Evolutionary conservation across 345 rosid species (phyloP).

Genomic region (Salix dunnii): DNA sequence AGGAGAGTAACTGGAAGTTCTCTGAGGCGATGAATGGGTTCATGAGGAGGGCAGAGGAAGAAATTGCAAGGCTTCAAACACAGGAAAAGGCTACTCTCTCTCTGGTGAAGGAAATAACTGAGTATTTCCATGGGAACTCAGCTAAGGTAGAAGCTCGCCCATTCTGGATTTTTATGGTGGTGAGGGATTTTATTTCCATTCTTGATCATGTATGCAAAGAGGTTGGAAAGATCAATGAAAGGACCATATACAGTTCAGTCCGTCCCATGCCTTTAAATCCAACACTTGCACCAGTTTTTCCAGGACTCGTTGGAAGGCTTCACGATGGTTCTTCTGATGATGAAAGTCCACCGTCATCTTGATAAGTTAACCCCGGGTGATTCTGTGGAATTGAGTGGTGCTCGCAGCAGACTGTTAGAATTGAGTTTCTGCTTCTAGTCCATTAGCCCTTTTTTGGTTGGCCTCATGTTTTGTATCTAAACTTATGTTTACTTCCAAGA

Average conservation of each 20-base stretch:
- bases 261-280: conserved; percentile 40
- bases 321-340: conserved; percentile 37
- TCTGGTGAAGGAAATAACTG: conserved; percentile 72
- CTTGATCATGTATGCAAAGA: conserved; percentile 95
- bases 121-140: conserved; percentile 87
- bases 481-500: neutral
- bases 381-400: neutral
- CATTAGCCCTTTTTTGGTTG: neutral
- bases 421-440: neutral
- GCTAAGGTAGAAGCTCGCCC: conserved; percentile 76
- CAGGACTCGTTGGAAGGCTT: conserved; percentile 34
- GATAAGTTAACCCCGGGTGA: neutral
- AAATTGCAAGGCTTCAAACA: conserved; percentile 51
- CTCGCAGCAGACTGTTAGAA: neutral
- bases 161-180: conserved; percentile 68
- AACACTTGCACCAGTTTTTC: conserved; percentile 42
- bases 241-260: conserved; percentile 58
- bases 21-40: conserved; percentile 59
- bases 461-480: neutral
- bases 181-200: conserved; percentile 73
- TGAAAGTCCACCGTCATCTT: conserved; percentile 27
- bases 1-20: conserved; percentile 42
- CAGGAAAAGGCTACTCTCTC: conserved; percentile 41
- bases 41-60: conserved; percentile 63
- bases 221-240: conserved; percentile 80